A percentile compares a stretch with the other conserved stretches of the same genome.
Evolutionary conservation across 148 eudicot genomes (phyloP).

Genomic region (Gaultheria prostrata): DNA sequence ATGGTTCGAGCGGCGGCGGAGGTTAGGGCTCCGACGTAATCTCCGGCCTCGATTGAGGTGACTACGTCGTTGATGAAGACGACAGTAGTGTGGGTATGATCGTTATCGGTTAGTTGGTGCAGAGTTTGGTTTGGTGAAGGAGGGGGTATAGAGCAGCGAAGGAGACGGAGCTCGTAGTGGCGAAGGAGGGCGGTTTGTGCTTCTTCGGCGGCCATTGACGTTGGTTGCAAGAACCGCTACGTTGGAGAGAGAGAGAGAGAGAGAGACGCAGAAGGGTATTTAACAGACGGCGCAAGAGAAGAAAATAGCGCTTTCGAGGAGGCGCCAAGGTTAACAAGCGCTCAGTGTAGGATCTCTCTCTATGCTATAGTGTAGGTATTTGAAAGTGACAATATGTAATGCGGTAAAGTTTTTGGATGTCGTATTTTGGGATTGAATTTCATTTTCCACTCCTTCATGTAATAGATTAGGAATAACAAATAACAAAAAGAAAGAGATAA

Average conservation of each 20-base stretch:
- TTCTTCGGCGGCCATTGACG: constrained; percentile 20
- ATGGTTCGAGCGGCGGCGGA: constrained; percentile 40
- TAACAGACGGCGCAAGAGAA: no score
- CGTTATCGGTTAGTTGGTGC: constrained; percentile 1
- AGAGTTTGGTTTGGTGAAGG: constrained; percentile 10
- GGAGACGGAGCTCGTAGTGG: constrained; percentile 76
- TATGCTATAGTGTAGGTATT: no score
- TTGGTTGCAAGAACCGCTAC: neutral
- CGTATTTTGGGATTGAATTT: no score
- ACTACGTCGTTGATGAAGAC: constrained; percentile 37
- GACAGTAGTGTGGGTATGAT: neutral
- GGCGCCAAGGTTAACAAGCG: no score
- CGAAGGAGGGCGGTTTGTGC: constrained; percentile 30
- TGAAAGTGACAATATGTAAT: no score
- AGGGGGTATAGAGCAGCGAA: constrained; percentile 68
- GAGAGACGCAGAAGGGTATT: neutral
- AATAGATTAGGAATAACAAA: no score
- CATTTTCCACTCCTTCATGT: no score
- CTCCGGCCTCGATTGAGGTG: constrained; percentile 57
- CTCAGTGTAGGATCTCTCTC: no score
- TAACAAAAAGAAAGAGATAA: no score
- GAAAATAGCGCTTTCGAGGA: no score
- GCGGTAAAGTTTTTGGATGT: no score
- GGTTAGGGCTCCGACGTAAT: constrained; percentile 57
- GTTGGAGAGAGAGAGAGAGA: neutral